phyloP scores from a whole-genome alignment of 2,329 filamentous ascomycete genomes.

The Colletotrichum sp. region DNA sequence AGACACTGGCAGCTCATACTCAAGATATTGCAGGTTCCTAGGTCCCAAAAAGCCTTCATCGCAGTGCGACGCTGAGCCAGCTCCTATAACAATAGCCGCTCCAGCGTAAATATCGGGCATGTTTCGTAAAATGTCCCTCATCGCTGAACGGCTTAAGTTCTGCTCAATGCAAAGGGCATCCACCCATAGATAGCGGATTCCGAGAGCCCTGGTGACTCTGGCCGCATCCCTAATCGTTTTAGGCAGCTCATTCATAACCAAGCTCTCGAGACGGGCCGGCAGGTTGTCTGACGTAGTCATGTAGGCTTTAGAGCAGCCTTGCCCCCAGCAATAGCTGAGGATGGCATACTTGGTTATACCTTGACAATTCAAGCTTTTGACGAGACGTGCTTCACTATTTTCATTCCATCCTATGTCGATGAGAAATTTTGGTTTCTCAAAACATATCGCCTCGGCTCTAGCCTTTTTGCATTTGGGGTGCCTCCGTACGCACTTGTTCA shows the following conservation, averaged over 20 bases:
- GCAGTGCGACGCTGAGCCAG: background rate
- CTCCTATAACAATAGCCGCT: background rate
- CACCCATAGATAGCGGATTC: background rate
- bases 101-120: background rate
- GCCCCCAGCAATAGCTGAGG: background rate
- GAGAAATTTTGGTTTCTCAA: background rate
- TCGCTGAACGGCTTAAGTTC: rapidly evolving
- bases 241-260: background rate
- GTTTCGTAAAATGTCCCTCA: background rate
- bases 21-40: background rate
- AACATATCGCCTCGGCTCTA: rapidly evolving
- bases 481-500: background rate
- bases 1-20: rapidly evolving
- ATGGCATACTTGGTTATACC: background rate
- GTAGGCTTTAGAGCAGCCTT: background rate
- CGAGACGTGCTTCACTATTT: background rate
- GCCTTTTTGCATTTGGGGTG: background rate
- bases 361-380: background rate
- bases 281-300: background rate
- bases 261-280: rapidly evolving
- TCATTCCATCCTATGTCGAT: background rate
- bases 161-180: background rate
- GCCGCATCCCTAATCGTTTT: background rate
- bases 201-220: background rate
- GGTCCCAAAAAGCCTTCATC: background rate